phyloP scores from a whole-genome alignment of 1,139 yeast genomes.

The Candida tropicalis region DNA sequence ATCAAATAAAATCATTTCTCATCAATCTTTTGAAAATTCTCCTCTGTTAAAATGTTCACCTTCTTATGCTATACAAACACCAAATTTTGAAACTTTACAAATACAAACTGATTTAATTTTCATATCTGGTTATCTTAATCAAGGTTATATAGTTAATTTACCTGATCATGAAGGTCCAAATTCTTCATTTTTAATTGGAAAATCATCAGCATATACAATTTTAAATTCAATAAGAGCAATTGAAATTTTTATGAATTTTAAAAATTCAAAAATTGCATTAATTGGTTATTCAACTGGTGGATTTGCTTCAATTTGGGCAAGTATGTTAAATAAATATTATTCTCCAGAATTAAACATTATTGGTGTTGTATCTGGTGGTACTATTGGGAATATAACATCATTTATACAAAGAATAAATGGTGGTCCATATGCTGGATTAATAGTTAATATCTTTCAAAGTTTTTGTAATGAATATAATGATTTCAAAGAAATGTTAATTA shows the following conservation, averaged over 20 bases:
- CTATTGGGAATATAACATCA: conserved; percentile 26
- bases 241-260: conserved; percentile 27
- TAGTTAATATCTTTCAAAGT: conserved; percentile 23
- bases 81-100: conserved; percentile 20
- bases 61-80: conserved; percentile 32
- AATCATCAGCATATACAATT: conserved; percentile 29
- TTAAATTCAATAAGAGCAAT: conserved; percentile 33
- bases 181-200: conserved; percentile 32
- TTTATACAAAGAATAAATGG: conserved; percentile 24
- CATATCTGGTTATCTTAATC: conserved; percentile 20
- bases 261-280: conserved; percentile 27
- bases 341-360: conserved; percentile 34
- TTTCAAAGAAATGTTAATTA: conserved; percentile 12
- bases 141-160: conserved; percentile 35
- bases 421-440: conserved; percentile 25
- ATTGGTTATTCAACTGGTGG: conserved; percentile 46
- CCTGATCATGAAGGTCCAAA: conserved; percentile 39
- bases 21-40: conserved; percentile 39
- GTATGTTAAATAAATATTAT: conserved; percentile 31
- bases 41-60: conserved; percentile 32
- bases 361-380: conserved; percentile 40
- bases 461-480: conserved; percentile 18
- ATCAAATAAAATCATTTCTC: conserved; percentile 29
- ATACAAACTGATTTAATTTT: conserved; percentile 26
- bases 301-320: conserved; percentile 37